A percentile compares a stretch with the other conserved stretches of the same genome.
Evolutionary conservation across 768 basidiomycete genomes (phyloP).

Genomic region (Lactarius quietus): DNA sequence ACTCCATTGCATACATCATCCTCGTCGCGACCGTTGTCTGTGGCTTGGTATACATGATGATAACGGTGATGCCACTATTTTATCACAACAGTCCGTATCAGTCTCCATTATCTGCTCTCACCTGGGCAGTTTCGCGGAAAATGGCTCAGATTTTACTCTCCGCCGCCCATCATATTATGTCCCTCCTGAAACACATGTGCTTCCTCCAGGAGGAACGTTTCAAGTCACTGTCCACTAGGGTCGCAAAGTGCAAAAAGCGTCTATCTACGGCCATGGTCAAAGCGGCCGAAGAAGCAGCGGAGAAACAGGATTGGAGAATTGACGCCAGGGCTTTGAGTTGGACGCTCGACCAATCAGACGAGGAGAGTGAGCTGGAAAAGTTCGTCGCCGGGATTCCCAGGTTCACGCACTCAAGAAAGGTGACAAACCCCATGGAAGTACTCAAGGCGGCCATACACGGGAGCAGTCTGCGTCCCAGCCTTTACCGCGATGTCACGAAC

Average conservation of each 20-base stretch:
- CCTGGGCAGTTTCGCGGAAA: constrained; percentile 3
- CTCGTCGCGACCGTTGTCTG: background rate
- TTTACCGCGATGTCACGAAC: background rate
- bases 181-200: background rate
- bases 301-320: background rate
- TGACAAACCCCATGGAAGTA: background rate
- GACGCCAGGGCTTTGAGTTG: constrained; percentile 7
- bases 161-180: background rate
- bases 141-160: background rate
- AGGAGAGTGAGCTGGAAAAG: constrained; percentile 5
- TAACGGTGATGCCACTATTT: constrained; percentile 13
- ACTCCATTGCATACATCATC: constrained; percentile 6
- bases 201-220: no score
- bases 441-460: background rate
- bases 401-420: background rate
- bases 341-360: constrained; percentile 12
- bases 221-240: background rate
- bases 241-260: background rate
- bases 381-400: constrained; percentile 12
- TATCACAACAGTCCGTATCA: constrained; percentile 10
- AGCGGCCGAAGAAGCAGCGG: background rate
- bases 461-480: background rate
- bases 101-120: constrained; percentile 2
- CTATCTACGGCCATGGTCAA: background rate
- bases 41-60: background rate